Percentiles rank a stretch among this genome's conserved stretches.
Evolutionary conservation across 495 filamentous ascomycete species (phyloP).

Genomic region (Hyaloscypha variabilis): DNA sequence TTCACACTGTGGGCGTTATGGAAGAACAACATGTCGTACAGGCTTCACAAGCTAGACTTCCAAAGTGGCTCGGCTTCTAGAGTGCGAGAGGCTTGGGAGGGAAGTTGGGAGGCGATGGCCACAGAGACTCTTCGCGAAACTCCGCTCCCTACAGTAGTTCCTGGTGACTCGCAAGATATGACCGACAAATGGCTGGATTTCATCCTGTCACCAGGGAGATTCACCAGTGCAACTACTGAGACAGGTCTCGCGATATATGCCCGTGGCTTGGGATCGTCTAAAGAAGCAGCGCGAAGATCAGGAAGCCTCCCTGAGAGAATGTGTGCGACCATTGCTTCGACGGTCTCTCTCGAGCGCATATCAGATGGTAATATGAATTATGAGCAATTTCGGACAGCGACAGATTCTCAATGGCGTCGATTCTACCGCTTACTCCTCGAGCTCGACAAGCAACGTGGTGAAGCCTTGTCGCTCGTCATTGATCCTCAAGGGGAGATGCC

Average conservation of each 20-base stretch:
- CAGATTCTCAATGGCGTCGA: conserved; percentile 83
- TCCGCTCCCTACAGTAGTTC: conserved; percentile 52
- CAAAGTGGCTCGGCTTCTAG: conserved; percentile 37
- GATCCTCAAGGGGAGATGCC: conserved; percentile 72
- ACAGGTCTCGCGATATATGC: conserved; percentile 78
- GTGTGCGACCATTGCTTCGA: conserved; percentile 67
- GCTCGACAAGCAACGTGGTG: conserved; percentile 81
- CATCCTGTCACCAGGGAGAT: conserved; percentile 81
- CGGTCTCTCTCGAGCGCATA: conserved; percentile 60
- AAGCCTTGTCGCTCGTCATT: conserved; percentile 73
- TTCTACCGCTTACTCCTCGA: conserved; percentile 86
- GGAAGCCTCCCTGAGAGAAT: conserved; percentile 67
- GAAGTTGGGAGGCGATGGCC: conserved; percentile 72
- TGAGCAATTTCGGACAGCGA: conserved; percentile 66
- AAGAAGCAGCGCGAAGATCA: conserved; percentile 42
- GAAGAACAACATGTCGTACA: conserved; percentile 80
- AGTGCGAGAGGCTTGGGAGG: conserved; percentile 60
- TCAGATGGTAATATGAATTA: conserved; percentile 71
- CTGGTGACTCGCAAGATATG: conserved; percentile 65
- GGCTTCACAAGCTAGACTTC: conserved; percentile 57
- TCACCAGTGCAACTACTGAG: conserved; percentile 75
- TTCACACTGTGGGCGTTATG: conserved; percentile 78
- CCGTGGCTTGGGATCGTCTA: conserved; percentile 51
- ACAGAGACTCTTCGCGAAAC: conserved; percentile 61
- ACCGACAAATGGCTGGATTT: conserved; percentile 72